These are phyloP conservation scores for Plasmopara halstedii DNA, from an alignment of 352 stramenopile genomes.

Conservation along the genomic window DNA sequence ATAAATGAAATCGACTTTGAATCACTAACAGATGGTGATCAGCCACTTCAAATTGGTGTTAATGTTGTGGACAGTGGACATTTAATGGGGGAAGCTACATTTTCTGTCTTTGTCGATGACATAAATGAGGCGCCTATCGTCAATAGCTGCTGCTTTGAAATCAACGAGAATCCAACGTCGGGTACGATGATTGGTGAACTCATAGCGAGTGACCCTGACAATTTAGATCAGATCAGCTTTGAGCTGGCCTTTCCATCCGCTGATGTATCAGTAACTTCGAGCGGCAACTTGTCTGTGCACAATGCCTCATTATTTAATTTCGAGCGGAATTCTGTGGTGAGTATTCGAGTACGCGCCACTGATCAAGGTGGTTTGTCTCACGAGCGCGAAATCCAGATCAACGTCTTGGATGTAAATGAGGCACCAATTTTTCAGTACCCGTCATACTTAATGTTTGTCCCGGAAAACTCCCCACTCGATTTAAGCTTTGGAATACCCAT, in stretches of 20 bases:
- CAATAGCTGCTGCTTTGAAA: slow-evolving; percentile 24
- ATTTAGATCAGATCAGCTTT: slow-evolving; percentile 21
- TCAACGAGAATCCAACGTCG: slow-evolving; percentile 36
- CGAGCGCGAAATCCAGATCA: slow-evolving; percentile 35
- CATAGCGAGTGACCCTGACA: slow-evolving; percentile 27
- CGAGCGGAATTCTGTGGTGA: slow-evolving; percentile 32
- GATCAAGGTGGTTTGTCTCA: slow-evolving; percentile 29
- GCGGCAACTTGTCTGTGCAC: slow-evolving; percentile 34
- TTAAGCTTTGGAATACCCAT: slow-evolving; percentile 41
- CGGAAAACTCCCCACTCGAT: slow-evolving; percentile 31
- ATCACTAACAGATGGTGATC: slow-evolving; percentile 7
- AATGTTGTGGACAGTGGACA: slow-evolving; percentile 29
- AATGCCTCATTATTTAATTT: slow-evolving; percentile 36
- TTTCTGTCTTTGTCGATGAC: slow-evolving; percentile 42
- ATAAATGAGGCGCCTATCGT: slow-evolving; percentile 40
- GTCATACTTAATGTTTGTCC: slow-evolving; percentile 29
- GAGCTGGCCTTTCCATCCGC: slow-evolving; percentile 22
- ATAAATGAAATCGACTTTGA: slow-evolving; percentile 33
- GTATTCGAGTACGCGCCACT: slow-evolving; percentile 23
- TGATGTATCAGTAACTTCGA: slow-evolving; percentile 26
- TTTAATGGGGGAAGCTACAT: slow-evolving; percentile 24
- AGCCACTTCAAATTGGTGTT: slow-evolving; percentile 21
- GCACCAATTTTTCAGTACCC: slow-evolving; percentile 32
- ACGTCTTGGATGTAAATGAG: slow-evolving; percentile 46
- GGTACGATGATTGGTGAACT: slow-evolving; percentile 37